phyloP scores from a whole-genome alignment of 1,284 basidiomycete genomes.

The Calocybe gambosa region DNA sequence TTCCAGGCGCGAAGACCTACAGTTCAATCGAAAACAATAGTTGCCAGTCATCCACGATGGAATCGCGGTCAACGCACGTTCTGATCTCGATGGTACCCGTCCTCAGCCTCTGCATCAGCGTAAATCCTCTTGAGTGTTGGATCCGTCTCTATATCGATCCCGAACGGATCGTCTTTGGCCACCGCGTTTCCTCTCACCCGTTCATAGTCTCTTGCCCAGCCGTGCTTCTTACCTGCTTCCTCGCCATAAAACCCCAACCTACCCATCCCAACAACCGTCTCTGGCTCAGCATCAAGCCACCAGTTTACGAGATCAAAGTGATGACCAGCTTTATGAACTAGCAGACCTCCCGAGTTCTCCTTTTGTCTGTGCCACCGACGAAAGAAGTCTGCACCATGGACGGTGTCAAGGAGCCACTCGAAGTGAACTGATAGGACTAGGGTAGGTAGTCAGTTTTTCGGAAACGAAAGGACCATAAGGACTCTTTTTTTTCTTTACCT shows the following conservation, averaged over 20 bases:
- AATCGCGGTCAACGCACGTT: slow-evolving; percentile 19
- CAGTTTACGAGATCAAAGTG: slow-evolving; percentile 51
- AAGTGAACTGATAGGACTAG: slow-evolving; percentile 49
- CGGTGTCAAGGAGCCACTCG: slow-evolving; percentile 46
- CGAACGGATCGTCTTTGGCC: slow-evolving; percentile 44
- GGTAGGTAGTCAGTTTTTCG: too few species aligned
- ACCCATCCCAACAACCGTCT: slow-evolving; percentile 46
- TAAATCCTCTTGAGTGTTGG: slow-evolving; percentile 41
- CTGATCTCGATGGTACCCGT: slow-evolving; percentile 38
- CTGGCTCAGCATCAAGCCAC: slow-evolving; percentile 48
- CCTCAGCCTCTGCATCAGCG: slow-evolving; percentile 36
- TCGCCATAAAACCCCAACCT: slow-evolving; percentile 44
- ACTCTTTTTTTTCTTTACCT: slow-evolving; percentile 22
- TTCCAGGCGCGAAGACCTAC: slow-evolving; percentile 44
- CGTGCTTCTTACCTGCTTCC: slow-evolving; percentile 39
- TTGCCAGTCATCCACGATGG: too few species aligned
- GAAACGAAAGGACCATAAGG: too few species aligned
- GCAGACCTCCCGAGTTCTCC: slow-evolving; percentile 42
- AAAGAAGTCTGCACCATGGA: slow-evolving; percentile 54
- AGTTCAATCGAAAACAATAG: too few species aligned
- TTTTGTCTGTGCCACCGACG: slow-evolving; percentile 50
- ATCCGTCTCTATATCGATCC: slow-evolving; percentile 43
- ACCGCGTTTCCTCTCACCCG: slow-evolving; percentile 37
- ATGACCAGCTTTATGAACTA: slow-evolving; percentile 51
- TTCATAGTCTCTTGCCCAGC: slow-evolving; percentile 44